Evolutionary conservation across 306 rosid species (phyloP).

Genomic region (Morella rubra): DNA sequence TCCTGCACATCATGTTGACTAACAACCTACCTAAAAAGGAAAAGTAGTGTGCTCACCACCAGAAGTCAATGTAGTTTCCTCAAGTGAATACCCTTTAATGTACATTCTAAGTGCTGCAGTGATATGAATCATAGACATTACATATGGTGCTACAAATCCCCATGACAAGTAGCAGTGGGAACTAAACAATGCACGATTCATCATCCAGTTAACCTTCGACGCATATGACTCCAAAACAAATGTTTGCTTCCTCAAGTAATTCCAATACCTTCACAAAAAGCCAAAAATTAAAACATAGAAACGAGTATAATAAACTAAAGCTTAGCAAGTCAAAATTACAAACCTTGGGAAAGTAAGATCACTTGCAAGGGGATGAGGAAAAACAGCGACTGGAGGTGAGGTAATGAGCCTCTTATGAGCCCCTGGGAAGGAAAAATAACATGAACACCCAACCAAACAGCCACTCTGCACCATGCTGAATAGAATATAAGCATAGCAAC

Average conservation of each 20-base stretch:
- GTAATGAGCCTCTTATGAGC: slow-evolving; percentile 86
- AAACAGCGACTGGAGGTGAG: slow-evolving; percentile 95
- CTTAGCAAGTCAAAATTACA: slow-evolving; percentile 31
- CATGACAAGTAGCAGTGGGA: slow-evolving; percentile 87
- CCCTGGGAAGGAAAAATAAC: slow-evolving; percentile 46
- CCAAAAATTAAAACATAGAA: slow-evolving; percentile 28
- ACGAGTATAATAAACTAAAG: slow-evolving; percentile 10
- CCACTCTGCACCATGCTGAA: slow-evolving; percentile 3
- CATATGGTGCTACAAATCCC: slow-evolving; percentile 86
- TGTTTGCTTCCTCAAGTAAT: slow-evolving; percentile 97
- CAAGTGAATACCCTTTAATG: slow-evolving; percentile 53
- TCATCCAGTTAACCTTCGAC: slow-evolving; percentile 69
- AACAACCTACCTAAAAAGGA: slow-evolving; percentile 41
- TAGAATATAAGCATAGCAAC: neutral
- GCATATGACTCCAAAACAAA: slow-evolving; percentile 94
- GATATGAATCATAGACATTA: slow-evolving; percentile 72
- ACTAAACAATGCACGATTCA: slow-evolving; percentile 91
- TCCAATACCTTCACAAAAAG: slow-evolving; percentile 78
- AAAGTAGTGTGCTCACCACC: slow-evolving; percentile 70
- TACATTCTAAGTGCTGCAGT: slow-evolving; percentile 59
- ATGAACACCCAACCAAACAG: slow-evolving; percentile 23
- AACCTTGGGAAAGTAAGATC: slow-evolving; percentile 94
- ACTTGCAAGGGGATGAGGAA: slow-evolving; percentile 97
- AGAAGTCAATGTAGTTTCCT: slow-evolving; percentile 52
- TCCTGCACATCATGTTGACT: slow-evolving; percentile 11